phyloP scores from a whole-genome alignment of 2,329 filamentous ascomycete genomes.

The Sporothrix pseudoabietina region DNA sequence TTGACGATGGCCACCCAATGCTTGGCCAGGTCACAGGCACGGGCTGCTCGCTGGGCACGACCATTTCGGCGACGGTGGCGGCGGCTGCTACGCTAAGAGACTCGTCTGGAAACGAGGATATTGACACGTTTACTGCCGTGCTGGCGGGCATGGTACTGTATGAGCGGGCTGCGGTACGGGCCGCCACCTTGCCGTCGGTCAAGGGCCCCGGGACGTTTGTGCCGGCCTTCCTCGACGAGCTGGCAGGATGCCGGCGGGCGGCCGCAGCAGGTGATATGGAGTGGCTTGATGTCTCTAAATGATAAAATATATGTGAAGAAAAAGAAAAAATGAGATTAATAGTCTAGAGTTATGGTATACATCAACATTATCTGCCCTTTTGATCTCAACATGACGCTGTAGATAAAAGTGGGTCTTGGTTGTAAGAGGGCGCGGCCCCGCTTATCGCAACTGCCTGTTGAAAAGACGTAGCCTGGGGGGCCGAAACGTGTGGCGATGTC shows the following conservation, averaged over 20 bases:
- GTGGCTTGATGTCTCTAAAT: slow-evolving; percentile 27
- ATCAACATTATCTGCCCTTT: not conserved
- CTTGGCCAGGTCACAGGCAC: slow-evolving; percentile 74
- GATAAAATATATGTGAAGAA: not conserved
- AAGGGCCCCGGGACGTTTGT: slow-evolving; percentile 84
- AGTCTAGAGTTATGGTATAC: not conserved
- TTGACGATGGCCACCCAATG: slow-evolving; percentile 75
- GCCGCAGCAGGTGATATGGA: slow-evolving; percentile 32
- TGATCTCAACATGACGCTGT: not conserved
- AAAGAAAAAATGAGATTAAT: not conserved
- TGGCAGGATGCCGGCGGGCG: slow-evolving; percentile 47
- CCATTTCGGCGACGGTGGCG: slow-evolving; percentile 74
- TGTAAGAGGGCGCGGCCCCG: slow-evolving; percentile 1
- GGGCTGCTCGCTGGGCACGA: slow-evolving; percentile 83
- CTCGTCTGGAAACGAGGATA: slow-evolving; percentile 44
- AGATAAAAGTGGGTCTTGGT: not conserved
- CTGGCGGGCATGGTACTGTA: slow-evolving; percentile 75
- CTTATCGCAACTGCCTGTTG: not conserved
- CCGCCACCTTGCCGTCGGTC: slow-evolving; percentile 66
- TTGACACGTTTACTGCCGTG: slow-evolving; percentile 65
- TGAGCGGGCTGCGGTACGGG: slow-evolving; percentile 70
- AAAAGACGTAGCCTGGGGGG: not conserved
- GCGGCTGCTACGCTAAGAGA: slow-evolving; percentile 48
- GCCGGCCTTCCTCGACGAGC: slow-evolving; percentile 77
- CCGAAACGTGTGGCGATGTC: slow-evolving; percentile 18